Base-by-base conservation (phyloP, 164 flowering plant species). In the Houttuynia cordata region DNA sequence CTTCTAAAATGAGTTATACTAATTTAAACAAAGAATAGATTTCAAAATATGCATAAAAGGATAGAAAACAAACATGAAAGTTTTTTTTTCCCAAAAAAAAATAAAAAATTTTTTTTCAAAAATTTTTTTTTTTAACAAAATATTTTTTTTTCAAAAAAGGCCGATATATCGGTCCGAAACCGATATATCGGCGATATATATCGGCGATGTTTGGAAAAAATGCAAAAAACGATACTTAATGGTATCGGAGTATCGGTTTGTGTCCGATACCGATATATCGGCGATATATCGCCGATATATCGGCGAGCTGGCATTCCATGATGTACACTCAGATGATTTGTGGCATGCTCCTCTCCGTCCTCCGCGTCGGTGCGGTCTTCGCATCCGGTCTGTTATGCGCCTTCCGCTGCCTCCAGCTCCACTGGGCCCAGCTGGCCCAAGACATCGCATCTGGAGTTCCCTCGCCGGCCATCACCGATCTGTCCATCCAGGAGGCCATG, bases 321-420 rank as follows among this genome's bases (percentile, higher is more conserved):
- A 87, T 87, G 96, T 87, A 87, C 79, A 58, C 87, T 25, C 96
- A 87, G 56, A 85, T 87, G 96, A 78, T 87, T 0, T 85, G 87
- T 14, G 96, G 96, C 42, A 81, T 87, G 45, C 24, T 75, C 62
- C 62, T 71, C 64, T 71, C 77, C 24, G 91, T 87, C 65, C 83
- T 87, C 13, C 81, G 96, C 0, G 74, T 85, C 2, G 91, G 89
- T 0, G 96, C 96, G 7, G 87, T 87, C 25, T 87, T 85, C 49
- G 96, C 96, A 60, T 87, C 96, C 1, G 96, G 96, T 24, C 84
- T 85, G 0, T 75, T 87, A 53, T 68, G 96, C 1, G 89, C 96
- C 67, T 78, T 85, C 60, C 69, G 76, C 1, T 87, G 85, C 68
- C 87, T 87, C 15, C 85, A 87, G 37, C 56, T 79, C 58, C 65